Base-by-base conservation (phyloP, 2,329 filamentous ascomycete genomes). In the Onygenales sp. region DNA sequence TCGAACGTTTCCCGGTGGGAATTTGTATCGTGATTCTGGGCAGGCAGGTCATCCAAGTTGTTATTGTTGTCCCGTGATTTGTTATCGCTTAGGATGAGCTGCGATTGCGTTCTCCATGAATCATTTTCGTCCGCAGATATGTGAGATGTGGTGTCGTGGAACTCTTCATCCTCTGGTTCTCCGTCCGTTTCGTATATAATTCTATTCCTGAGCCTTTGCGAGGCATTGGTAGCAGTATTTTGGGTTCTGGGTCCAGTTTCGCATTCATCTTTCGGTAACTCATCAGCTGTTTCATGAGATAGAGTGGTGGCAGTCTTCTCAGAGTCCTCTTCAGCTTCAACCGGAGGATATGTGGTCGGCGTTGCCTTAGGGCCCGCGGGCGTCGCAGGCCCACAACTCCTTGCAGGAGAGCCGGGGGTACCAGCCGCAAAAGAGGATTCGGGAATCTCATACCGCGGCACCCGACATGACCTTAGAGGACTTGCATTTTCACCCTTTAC, bases 131-230 rank as follows among this genome's bases (percentile, higher is more conserved):
- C 43, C 34, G 13, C 53, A 33, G 59, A 51, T 37, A 42, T 45
- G 45, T 57, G 53, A 3, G 61, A 53, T 13, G 52, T 49, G 6
- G 59, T 59, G 40, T 65, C 58, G n/a, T 65, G 57, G 13, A 58
- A 52, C 7, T 68, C 67, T 27, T 61, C 63, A 32, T 64, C 62
- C 11, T 71, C 67, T 10, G 65, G 61, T n/a, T 72, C 70, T 2
- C 63, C 68, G 57, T 72, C 70, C 2, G 70, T 73, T 51, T 72
- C 70, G 57, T 72, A 72, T 11, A 73, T 57, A n/a, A 73, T 63
- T 4, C 32, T 33, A 8, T 49, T 14, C 17, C 31, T 49, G 11
- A 21, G 27, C 10, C 39, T 49, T 49, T 39, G 7, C 6, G 17
- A 17, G 6, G 13, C 46, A 40, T n/a, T n/a, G 6, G 17, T 8